A percentile compares a stretch with the other conserved stretches of the same genome.
These are phyloP conservation scores for Kappamyces sp. DNA, from an alignment of 192 early-diverging fungal genomes.

Conservation along the genomic window DNA sequence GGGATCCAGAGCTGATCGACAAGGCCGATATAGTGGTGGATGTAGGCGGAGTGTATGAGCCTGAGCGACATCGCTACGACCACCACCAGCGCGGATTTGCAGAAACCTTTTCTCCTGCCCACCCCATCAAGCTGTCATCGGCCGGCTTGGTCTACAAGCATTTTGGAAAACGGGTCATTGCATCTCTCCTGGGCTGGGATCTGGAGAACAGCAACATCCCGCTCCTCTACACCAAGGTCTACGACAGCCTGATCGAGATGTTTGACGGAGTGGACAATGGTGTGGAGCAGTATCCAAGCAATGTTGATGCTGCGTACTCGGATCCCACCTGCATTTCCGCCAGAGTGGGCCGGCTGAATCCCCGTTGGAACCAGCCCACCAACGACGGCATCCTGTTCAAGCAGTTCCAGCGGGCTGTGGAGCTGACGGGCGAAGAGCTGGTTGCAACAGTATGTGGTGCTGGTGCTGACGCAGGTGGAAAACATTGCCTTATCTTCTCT, in stretches of 20 bases:
- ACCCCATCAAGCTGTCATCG: constrained; percentile 77
- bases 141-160: constrained; percentile 98
- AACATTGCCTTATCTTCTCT: constrained; percentile 77
- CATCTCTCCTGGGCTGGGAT: constrained; percentile 43
- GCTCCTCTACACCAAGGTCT: constrained; percentile 73
- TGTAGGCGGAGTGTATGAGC: constrained; percentile 89
- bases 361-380: constrained; percentile 82
- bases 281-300: constrained; percentile 76
- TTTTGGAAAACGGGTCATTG: constrained; percentile 81
- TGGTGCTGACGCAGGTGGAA: constrained; percentile 6
- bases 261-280: constrained; percentile 92
- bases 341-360: constrained; percentile 81
- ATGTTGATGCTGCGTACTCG: constrained; percentile 72
- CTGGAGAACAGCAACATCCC: constrained; percentile 50
- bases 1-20: constrained; percentile 71
- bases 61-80: constrained; percentile 66
- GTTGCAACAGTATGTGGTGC: constrained; percentile 44
- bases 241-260: constrained; percentile 59
- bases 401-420: constrained; percentile 51
- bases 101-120: constrained; percentile 73
- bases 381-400: constrained; percentile 64
- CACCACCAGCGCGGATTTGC: constrained; percentile 93
- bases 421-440: constrained; percentile 75
- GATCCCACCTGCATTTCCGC: constrained; percentile 76
- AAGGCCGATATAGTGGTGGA: constrained; percentile 86